Evolutionary conservation across 1,284 basidiomycete species (phyloP).

Genomic region (Apiotrichum siamense): DNA sequence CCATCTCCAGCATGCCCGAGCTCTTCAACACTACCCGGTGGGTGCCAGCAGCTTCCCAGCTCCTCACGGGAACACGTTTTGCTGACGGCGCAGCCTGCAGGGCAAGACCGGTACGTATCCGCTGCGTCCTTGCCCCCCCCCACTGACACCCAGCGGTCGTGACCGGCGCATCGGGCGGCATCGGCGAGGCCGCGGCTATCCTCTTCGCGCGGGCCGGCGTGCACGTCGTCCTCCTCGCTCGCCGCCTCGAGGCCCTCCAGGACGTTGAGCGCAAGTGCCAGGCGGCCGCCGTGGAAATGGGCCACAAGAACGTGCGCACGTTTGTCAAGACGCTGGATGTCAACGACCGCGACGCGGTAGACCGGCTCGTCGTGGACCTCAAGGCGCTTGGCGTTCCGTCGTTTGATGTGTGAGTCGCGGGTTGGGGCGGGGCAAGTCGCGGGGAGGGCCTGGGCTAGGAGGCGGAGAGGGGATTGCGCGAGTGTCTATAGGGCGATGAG

Average conservation of each 20-base stretch:
- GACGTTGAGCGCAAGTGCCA: conserved; percentile 47
- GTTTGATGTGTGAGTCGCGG: conserved; percentile 14
- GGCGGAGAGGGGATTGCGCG: neutral
- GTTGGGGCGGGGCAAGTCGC: neutral
- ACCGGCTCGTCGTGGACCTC: conserved; percentile 9
- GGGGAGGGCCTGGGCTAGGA: neutral
- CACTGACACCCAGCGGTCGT: conserved; percentile 28
- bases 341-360: conserved; percentile 17
- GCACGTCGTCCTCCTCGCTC: conserved; percentile 56
- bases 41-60: neutral
- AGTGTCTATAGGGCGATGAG: too few relatives aligned
- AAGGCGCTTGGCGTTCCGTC: conserved; percentile 8
- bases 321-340: conserved; percentile 15
- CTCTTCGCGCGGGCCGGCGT: conserved; percentile 56
- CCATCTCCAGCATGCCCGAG: conserved; percentile 7
- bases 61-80: too few relatives aligned
- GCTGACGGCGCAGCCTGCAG: conserved; percentile 13
- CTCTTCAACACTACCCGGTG: conserved; percentile 21
- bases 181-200: conserved; percentile 48
- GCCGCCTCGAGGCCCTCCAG: conserved; percentile 55
- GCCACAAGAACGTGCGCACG: neutral
- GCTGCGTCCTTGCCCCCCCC: too few relatives aligned
- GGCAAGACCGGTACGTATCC: conserved; percentile 23
- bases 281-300: conserved; percentile 9
- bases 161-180: conserved; percentile 46